Evolutionary conservation across 2,329 filamentous ascomycete genomes (phyloP).

Genomic region (Calonectria pseudoturangicola): DNA sequence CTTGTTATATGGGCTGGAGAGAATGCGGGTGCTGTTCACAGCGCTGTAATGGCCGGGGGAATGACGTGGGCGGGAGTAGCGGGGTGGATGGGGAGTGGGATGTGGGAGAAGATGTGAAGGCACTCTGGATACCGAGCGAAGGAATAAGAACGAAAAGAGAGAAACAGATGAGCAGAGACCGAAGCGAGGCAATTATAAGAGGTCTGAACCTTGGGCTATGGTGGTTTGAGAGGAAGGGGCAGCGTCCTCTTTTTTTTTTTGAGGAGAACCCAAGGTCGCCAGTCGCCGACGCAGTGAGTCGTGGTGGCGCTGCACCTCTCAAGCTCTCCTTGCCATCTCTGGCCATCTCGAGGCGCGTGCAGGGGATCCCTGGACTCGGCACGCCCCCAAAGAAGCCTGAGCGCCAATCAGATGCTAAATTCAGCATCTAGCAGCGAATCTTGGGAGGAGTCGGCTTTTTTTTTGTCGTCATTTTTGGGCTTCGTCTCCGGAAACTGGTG

Average conservation of each 20-base stretch:
- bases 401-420: too few relatives aligned
- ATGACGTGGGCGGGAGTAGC: neutral
- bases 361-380: too few relatives aligned
- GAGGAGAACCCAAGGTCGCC: neutral
- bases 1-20: neutral
- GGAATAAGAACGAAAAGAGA: neutral
- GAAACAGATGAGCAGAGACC: too few relatives aligned
- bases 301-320: constrained; percentile 1
- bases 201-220: too few relatives aligned
- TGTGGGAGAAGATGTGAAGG: neutral
- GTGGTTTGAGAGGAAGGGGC: neutral
- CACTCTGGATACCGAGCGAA: neutral
- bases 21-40: neutral
- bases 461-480: too few relatives aligned
- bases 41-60: neutral
- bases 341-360: too few relatives aligned
- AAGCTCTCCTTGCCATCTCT: neutral
- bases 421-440: too few relatives aligned
- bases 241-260: constrained; percentile 9
- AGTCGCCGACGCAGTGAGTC: neutral
- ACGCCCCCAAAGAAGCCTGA: too few relatives aligned
- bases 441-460: too few relatives aligned
- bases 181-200: neutral
- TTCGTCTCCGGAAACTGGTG: too few relatives aligned
- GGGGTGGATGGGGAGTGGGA: neutral